Conservation (phyloP, 495 filamentous ascomycete genomes). For the Penicillium odoratum region DNA sequence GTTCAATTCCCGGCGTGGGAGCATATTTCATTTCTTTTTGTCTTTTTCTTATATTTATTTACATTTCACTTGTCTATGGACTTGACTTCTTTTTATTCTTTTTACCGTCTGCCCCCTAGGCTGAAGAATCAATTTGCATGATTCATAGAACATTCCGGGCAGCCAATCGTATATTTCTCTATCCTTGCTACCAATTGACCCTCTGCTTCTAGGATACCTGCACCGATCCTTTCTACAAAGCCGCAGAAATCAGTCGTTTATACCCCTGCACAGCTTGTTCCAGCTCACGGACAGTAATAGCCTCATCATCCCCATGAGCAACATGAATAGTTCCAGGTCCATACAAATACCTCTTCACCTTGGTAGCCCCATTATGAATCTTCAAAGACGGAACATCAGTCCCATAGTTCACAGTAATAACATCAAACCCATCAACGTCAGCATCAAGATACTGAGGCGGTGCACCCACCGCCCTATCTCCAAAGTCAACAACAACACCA, state of each 20-base stretch:
- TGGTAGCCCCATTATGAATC: slow-evolving; percentile 51
- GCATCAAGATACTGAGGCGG: slow-evolving; percentile 65
- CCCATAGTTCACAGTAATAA: slow-evolving; percentile 63
- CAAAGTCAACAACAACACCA: slow-evolving; percentile 54
- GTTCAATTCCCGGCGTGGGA: slow-evolving; percentile 1
- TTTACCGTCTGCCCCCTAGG: too few relatives aligned
- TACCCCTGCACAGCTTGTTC: slow-evolving; percentile 64
- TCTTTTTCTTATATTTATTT: not conserved
- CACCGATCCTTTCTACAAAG: not conserved
- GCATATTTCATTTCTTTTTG: not conserved
- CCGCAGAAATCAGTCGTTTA: slow-evolving; percentile 50
- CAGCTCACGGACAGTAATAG: slow-evolving; percentile 63
- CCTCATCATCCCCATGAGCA: slow-evolving; percentile 76
- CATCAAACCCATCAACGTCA: slow-evolving; percentile 74
- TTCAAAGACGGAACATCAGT: slow-evolving; percentile 44
- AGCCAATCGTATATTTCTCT: not conserved
- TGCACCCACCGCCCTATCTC: slow-evolving; percentile 55
- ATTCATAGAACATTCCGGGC: too few relatives aligned
- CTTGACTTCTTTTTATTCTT: too few relatives aligned
- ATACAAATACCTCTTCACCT: slow-evolving; percentile 70
- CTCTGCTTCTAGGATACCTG: too few relatives aligned
- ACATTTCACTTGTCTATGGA: too few relatives aligned
- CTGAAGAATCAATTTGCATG: too few relatives aligned
- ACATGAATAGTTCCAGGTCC: slow-evolving; percentile 76
- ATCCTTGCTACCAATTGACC: not conserved